Base-by-base conservation (phyloP, 2,329 filamentous ascomycete species). In the Tolypocladium inflatum region DNA sequence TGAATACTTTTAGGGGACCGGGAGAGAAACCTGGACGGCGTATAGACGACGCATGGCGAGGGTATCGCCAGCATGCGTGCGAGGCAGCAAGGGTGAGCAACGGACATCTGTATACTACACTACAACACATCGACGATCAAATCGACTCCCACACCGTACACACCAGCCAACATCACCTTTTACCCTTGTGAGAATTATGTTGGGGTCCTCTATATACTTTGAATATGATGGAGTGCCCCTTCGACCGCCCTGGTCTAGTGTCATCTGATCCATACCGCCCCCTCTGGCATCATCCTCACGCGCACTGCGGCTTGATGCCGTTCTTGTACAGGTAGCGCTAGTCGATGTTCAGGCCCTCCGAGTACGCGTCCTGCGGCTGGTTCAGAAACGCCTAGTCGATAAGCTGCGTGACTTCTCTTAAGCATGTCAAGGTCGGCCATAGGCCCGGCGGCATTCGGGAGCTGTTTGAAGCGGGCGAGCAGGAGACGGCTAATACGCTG, bases 251-350 rank as follows among this genome's bases (percentile, higher is more conserved):
- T 35, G 5, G 8, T 2, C 11, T 10, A 1, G 19, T 6, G 19
- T 7, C 19, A 10, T n/a, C 41, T 4, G 41, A 21, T 37, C 35
- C 19, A 52, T 37, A 43, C 41, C 33, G 52, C 42, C 10, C 42
- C 26, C n/a, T n/a, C 33, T n/a, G 42, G 35, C 37, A 19, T 5
- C 52, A 13, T 45, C 51, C 52, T 71, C 63, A 33, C 73, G 90
- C 88, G 68, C 87, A 97, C 1, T 89, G 87, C 0, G 92, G 92
- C 6, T 78, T 78, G 60, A 94, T 86, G 58, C 80, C 77, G 57
- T 87, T 73, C 68, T 88, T 89, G 76, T 96, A 91, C 64, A 97
- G 92, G 71, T 92, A 83, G 15, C 91, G 86, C 74, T 97, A 96
- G 75, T 97, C 93, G 63, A 95, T 86, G 68, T 92, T 92, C 0